Evolutionary conservation across 768 basidiomycete species (phyloP).

Genomic region (Agrocybe pediades): DNA sequence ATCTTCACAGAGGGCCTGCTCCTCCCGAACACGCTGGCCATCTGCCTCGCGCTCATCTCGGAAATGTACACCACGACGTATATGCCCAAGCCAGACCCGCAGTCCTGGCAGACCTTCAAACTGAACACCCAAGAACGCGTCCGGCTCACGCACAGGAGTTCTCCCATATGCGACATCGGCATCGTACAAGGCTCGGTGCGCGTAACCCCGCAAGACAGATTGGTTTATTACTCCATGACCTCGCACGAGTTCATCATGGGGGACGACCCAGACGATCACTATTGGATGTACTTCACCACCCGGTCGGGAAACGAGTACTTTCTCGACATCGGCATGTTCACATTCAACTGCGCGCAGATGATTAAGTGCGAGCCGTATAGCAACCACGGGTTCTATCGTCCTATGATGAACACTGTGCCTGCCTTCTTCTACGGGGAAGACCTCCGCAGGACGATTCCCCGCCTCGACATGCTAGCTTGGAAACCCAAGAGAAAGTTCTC

Average conservation of each 20-base stretch:
- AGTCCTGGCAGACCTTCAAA: not conserved
- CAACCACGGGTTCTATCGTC: no score
- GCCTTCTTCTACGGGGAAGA: slow-evolving; percentile 22
- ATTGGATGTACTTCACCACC: slow-evolving; percentile 51
- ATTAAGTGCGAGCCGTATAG: slow-evolving; percentile 13
- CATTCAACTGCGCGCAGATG: slow-evolving; percentile 35
- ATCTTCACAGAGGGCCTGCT: slow-evolving; percentile 35
- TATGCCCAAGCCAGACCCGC: not conserved
- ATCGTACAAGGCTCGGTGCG: slow-evolving; percentile 35
- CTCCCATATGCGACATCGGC: slow-evolving; percentile 47
- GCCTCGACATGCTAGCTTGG: not conserved
- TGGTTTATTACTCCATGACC: slow-evolving; percentile 20
- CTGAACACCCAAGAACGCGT: not conserved
- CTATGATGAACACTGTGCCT: slow-evolving; percentile 18
- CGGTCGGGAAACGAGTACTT: slow-evolving; percentile 37
- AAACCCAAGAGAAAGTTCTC: slow-evolving; percentile 20
- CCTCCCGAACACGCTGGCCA: slow-evolving; percentile 32
- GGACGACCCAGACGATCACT: slow-evolving; percentile 46
- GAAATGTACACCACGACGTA: slow-evolving; percentile 25
- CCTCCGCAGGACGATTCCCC: slow-evolving; percentile 1
- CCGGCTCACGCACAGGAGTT: slow-evolving; percentile 3
- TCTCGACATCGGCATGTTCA: slow-evolving; percentile 42
- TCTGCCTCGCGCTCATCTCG: slow-evolving; percentile 34
- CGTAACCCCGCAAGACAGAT: slow-evolving; percentile 33
- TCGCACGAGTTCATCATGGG: slow-evolving; percentile 27